A percentile compares a stretch with the other conserved stretches of the same genome.
These are phyloP conservation scores for Saururus chinensis DNA, from an alignment of 164 flowering plant genomes.

Conservation along the genomic window DNA sequence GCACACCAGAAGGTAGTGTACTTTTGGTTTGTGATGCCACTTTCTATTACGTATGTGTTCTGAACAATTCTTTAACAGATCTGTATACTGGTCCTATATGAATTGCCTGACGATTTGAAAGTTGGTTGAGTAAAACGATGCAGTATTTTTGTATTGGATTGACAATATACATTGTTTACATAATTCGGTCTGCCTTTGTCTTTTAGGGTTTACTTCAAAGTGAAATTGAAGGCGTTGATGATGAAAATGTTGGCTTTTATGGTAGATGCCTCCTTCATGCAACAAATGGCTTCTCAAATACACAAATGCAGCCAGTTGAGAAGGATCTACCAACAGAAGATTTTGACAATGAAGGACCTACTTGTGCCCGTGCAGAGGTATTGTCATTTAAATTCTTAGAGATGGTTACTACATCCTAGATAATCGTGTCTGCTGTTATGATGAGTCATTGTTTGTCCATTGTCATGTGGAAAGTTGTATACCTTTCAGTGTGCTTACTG, in stretches of 20 bases:
- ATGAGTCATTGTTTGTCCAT: too few relatives aligned
- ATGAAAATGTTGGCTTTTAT: slow-evolving; percentile 50
- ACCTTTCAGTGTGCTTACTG: too few relatives aligned
- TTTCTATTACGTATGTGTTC: too few relatives aligned
- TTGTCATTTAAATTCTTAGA: neutral
- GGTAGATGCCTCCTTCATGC: slow-evolving; percentile 54
- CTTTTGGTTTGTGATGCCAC: neutral
- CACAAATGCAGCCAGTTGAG: slow-evolving; percentile 12
- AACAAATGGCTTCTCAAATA: slow-evolving; percentile 8
- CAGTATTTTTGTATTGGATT: neutral
- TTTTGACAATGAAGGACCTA: too few relatives aligned
- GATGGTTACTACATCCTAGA: too few relatives aligned
- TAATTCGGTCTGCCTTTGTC: too few relatives aligned
- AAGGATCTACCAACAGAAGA: slow-evolving; percentile 11
- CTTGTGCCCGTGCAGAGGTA: slow-evolving; percentile 68
- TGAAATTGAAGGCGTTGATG: slow-evolving; percentile 54
- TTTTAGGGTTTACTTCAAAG: slow-evolving; percentile 54
- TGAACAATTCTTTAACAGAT: too few relatives aligned
- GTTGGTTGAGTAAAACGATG: too few relatives aligned
- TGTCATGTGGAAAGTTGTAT: too few relatives aligned
- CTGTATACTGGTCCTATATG: too few relatives aligned
- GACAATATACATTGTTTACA: neutral
- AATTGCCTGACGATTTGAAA: too few relatives aligned
- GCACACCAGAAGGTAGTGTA: slow-evolving; percentile 62
- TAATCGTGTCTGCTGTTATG: too few relatives aligned